Base-by-base conservation (phyloP, 257 asterid species). In the Craterostigma plantagineum region DNA sequence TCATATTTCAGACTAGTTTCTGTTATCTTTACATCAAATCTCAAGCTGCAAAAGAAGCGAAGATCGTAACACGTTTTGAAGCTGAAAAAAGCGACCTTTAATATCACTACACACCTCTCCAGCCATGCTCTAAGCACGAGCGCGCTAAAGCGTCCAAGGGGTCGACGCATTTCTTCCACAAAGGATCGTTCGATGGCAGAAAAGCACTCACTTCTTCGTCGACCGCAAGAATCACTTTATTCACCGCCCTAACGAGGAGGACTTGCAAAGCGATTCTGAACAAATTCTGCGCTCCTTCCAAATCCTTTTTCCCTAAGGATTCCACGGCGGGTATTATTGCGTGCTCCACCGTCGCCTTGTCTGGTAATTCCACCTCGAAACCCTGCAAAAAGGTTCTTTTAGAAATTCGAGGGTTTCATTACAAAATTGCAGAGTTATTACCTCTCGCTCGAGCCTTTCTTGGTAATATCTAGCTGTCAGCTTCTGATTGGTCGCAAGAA, bases 231-330 rank as follows among this genome's bases (percentile, higher is more conserved):
- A 83, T 51, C 15, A 83, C 52, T 16, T 62, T 59, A 59, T 64
- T 83, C 46, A 71, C 93, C 14, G 87, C 81, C 57, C 73, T 65
- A 41, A 73, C 73, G 15, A 83, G 54, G 50, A 83, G 77, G 50
- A 79, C 68, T 15, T 71, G 81, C 30, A 79, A 43, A 23, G 81
- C 68, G 5, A 83, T 76, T 60, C 87, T 57, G 53, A 76, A 56
- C 68, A 79, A 58, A 61, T 67, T 76, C 18, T 56, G 77, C 12
- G 95, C 95, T 18, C 95, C 95, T 62, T 73, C 79, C 2, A 53
- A 55, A 62, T 76, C 95, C n/a, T 67, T 64, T 54, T 66, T 51
- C 63, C 42, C 59, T 48, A 65, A 18, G 34, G 95, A 82, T 56
- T 83, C 84, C 11, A 76, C 51, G 37, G 84, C 91, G 30, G 91